phyloP scores from a whole-genome alignment of 805 yeast species.

The Pichia insulana region DNA sequence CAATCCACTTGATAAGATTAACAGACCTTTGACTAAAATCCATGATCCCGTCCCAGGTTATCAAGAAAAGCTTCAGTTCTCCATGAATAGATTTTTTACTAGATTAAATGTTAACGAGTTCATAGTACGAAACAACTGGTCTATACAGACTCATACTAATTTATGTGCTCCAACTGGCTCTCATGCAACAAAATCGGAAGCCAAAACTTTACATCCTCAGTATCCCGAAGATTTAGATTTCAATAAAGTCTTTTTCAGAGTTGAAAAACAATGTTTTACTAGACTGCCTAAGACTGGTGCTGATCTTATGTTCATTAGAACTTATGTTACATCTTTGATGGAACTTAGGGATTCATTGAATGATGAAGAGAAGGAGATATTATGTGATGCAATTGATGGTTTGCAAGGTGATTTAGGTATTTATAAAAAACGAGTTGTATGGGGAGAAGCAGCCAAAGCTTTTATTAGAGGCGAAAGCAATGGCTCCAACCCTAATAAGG shows the following conservation, averaged over 20 bases:
- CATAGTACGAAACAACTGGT: conserved; percentile 64
- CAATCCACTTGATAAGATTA: conserved; percentile 46
- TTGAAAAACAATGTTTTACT: conserved; percentile 51
- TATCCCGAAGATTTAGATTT: conserved; percentile 32
- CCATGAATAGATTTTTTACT: conserved; percentile 62
- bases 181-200: conserved; percentile 31
- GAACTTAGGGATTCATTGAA: conserved; percentile 27
- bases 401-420: conserved; percentile 49
- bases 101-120: conserved; percentile 44
- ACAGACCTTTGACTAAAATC: conserved; percentile 47
- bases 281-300: conserved; percentile 41
- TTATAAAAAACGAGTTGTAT: conserved; percentile 55
- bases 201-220: conserved; percentile 27
- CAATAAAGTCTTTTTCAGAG: conserved; percentile 44
- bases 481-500: conserved; percentile 25
- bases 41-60: conserved; percentile 73
- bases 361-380: conserved; percentile 37
- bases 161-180: conserved; percentile 38
- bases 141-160: conserved; percentile 51
- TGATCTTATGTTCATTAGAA: conserved; percentile 44
- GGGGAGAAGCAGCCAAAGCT: conserved; percentile 59
- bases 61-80: conserved; percentile 40
- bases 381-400: conserved; percentile 56
- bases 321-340: conserved; percentile 47
- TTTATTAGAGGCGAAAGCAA: conserved; percentile 32